These are phyloP conservation scores for Candida methanosorbosa DNA, from an alignment of 805 yeast genomes.

Conservation along the genomic window DNA sequence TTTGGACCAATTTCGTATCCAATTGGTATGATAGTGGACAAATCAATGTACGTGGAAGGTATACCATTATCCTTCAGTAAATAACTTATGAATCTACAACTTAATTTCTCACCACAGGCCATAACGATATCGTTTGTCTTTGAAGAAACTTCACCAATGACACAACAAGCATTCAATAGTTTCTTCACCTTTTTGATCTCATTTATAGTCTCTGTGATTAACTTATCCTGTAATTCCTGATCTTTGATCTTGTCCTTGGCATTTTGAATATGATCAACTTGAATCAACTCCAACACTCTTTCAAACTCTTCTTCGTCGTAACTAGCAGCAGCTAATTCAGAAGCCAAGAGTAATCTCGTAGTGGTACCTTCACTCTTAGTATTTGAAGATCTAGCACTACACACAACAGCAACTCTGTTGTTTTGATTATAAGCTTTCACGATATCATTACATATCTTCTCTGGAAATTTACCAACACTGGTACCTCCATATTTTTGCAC, in stretches of 20 bases:
- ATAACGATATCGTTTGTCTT: slow-evolving; percentile 84
- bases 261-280: slow-evolving; percentile 70
- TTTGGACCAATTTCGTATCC: slow-evolving; percentile 40
- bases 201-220: slow-evolving; percentile 48
- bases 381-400: slow-evolving; percentile 88
- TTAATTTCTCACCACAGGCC: slow-evolving; percentile 89
- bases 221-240: slow-evolving; percentile 35
- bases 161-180: slow-evolving; percentile 76
- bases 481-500: slow-evolving; percentile 98
- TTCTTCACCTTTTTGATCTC: slow-evolving; percentile 66
- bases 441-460: slow-evolving; percentile 75
- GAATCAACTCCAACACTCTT: slow-evolving; percentile 53
- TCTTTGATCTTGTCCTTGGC: slow-evolving; percentile 48
- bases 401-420: slow-evolving; percentile 82
- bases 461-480: slow-evolving; percentile 90
- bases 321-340: slow-evolving; percentile 64
- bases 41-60: slow-evolving; percentile 69
- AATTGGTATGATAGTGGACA: slow-evolving; percentile 62
- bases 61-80: slow-evolving; percentile 78
- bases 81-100: slow-evolving; percentile 84
- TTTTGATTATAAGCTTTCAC: slow-evolving; percentile 55
- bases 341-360: slow-evolving; percentile 73
- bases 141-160: slow-evolving; percentile 85
- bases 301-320: slow-evolving; percentile 39
- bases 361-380: slow-evolving; percentile 96